Evolutionary conservation across 108 stramenopile genomes (phyloP).

Genomic region (Nitzschia palea): DNA sequence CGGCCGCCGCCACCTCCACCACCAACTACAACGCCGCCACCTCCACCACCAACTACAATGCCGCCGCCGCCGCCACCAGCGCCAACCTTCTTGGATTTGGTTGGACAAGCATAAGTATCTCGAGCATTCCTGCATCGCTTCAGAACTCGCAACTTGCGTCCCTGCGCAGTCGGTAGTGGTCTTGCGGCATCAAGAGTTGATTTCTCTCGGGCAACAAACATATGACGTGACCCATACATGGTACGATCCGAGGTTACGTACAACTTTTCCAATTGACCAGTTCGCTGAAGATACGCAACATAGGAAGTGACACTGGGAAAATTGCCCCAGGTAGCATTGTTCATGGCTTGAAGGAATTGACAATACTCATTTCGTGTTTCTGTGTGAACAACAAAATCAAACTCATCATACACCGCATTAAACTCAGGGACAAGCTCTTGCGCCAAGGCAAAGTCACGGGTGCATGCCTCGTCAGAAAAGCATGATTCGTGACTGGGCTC

Average conservation of each 20-base stretch:
- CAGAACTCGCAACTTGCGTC: too few relatives aligned
- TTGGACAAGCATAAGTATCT: too few relatives aligned
- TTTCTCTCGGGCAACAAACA: too few relatives aligned
- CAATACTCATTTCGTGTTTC: constrained; percentile 50
- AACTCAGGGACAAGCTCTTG: constrained; percentile 27
- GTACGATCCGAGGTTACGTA: constrained; percentile 4
- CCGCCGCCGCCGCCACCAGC: too few relatives aligned
- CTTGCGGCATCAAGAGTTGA: too few relatives aligned
- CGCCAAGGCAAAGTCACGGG: constrained; percentile 51
- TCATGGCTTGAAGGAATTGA: neutral
- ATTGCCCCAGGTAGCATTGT: neutral
- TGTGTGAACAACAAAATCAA: constrained; percentile 61
- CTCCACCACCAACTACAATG: too few relatives aligned
- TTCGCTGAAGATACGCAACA: neutral
- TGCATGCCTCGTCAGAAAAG: constrained; percentile 59
- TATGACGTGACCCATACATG: neutral
- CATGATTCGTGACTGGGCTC: constrained; percentile 58
- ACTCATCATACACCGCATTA: constrained; percentile 44
- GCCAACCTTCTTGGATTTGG: too few relatives aligned
- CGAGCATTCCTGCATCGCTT: too few relatives aligned
- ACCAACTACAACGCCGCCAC: too few relatives aligned
- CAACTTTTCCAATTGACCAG: neutral
- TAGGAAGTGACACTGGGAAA: constrained; percentile 16
- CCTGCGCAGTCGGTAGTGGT: too few relatives aligned
- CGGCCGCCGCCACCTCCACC: too few relatives aligned